Conservation (phyloP, 2,329 filamentous ascomycete species). For the Meredithiella fracta region DNA sequence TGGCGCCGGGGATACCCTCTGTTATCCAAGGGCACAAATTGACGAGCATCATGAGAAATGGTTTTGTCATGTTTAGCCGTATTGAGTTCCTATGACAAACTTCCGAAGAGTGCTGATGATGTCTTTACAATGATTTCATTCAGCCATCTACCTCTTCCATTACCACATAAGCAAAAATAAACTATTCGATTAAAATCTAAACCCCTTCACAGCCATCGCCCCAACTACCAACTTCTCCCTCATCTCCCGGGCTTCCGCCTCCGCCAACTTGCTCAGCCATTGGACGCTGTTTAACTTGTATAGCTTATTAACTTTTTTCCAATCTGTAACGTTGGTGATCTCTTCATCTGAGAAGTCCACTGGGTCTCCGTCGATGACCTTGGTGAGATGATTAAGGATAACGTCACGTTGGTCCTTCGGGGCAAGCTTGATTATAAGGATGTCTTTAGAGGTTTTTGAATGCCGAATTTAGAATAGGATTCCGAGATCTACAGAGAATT, state of each 20-base stretch:
- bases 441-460: conserved; percentile 48
- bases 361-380: conserved; percentile 44
- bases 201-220: conserved; percentile 59
- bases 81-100: no score
- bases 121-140: no score
- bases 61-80: no score
- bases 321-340: conserved; percentile 44
- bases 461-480: conserved; percentile 75
- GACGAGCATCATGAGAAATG: no score
- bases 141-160: no score
- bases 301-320: conserved; percentile 58
- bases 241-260: conserved; percentile 31
- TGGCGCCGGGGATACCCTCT: no score
- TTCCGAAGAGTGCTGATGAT: no score
- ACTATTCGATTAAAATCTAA: no score
- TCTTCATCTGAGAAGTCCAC: conserved; percentile 45
- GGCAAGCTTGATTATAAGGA: conserved; percentile 72
- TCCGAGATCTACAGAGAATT: conserved; percentile 55
- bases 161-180: no score
- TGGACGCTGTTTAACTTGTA: conserved; percentile 63
- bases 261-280: conserved; percentile 30
- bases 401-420: conserved; percentile 24
- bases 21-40: no score
- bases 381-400: conserved; percentile 41
- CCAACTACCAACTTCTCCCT: conserved; percentile 56